These are phyloP conservation scores for Paraurostyla sp. DNA, from an alignment of 73 alveolate genomes.

Conservation along the genomic window DNA sequence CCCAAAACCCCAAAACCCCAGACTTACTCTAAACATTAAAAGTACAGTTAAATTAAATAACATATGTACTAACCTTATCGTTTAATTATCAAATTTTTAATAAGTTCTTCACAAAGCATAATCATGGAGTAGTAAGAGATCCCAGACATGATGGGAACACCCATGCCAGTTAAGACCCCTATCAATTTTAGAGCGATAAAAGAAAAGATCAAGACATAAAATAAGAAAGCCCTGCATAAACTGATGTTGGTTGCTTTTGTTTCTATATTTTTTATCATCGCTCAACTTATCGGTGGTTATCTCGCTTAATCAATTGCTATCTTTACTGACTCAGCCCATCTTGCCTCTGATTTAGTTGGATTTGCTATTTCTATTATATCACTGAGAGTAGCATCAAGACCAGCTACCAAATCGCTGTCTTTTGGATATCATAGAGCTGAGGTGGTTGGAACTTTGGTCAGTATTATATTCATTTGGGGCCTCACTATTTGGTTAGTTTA, in stretches of 20 bases:
- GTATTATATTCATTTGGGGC: conserved; percentile 94
- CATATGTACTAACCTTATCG: too few species aligned
- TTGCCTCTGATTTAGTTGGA: conserved; percentile 93
- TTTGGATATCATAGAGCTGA: conserved; percentile 96
- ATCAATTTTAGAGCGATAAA: conserved; percentile 5
- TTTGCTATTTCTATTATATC: conserved; percentile 91
- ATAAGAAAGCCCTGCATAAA: conserved; percentile 35
- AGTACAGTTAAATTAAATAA: too few species aligned
- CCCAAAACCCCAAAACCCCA: too few species aligned
- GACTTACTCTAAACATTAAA: too few species aligned
- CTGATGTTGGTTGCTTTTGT: conserved; percentile 45
- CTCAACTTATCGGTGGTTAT: conserved; percentile 94
- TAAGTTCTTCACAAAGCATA: too few species aligned
- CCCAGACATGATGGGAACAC: conserved; percentile 15
- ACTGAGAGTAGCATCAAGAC: conserved; percentile 81
- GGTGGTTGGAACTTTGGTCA: conserved; percentile 93
- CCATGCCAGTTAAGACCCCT: conserved; percentile 24
- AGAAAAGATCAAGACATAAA: not conserved
- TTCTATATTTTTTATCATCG: conserved; percentile 67
- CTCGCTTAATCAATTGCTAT: conserved; percentile 94
- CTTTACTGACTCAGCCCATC: conserved; percentile 98
- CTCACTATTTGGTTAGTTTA: conserved; percentile 86
- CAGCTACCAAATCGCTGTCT: conserved; percentile 86
- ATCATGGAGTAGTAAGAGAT: not conserved
- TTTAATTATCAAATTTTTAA: too few species aligned